Evolutionary conservation across 2,329 filamentous ascomycete genomes (phyloP).

Genomic region (Purpureocillium lavendulum): DNA sequence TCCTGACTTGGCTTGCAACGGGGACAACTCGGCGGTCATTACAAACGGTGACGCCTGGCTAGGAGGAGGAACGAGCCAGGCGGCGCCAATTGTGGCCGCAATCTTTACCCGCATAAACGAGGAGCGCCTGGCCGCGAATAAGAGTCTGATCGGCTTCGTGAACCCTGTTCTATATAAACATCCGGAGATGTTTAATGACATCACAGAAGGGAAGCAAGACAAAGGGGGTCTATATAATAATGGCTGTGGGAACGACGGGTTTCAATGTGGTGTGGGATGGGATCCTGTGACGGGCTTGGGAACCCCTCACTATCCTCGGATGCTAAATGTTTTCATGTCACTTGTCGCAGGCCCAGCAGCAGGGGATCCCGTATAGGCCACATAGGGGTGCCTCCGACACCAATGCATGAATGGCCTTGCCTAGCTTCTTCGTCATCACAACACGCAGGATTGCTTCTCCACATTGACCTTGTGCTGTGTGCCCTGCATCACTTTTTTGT

Average conservation of each 20-base stretch:
- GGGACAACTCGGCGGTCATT: constrained; percentile 33
- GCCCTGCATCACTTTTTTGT: too few relatives aligned
- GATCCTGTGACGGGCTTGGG: constrained; percentile 7
- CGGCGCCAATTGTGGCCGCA: constrained; percentile 22
- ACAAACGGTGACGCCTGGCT: constrained; percentile 30
- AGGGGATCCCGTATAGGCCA: too few relatives aligned
- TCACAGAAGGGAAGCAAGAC: constrained; percentile 9
- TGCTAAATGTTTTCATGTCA: constrained; percentile 4
- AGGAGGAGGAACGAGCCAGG: constrained; percentile 39
- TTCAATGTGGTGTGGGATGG: constrained; percentile 12
- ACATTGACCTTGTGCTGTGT: too few relatives aligned
- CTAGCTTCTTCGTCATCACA: too few relatives aligned
- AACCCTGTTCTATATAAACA: constrained; percentile 22
- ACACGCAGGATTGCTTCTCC: too few relatives aligned
- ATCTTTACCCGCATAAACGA: constrained; percentile 25
- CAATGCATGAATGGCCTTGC: too few relatives aligned
- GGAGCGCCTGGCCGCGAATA: constrained; percentile 16
- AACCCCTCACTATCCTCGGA: constrained; percentile 6
- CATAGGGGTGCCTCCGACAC: too few relatives aligned
- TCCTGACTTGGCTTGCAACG: constrained; percentile 38
- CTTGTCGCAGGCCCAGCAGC: too few relatives aligned
- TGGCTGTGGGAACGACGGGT: constrained; percentile 18
- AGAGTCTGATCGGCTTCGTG: constrained; percentile 21
- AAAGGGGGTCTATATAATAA: constrained; percentile 6
- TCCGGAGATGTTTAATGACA: constrained; percentile 9